phyloP scores from a whole-genome alignment of 208 protist species.

The Acanthamoeba divionensis region DNA sequence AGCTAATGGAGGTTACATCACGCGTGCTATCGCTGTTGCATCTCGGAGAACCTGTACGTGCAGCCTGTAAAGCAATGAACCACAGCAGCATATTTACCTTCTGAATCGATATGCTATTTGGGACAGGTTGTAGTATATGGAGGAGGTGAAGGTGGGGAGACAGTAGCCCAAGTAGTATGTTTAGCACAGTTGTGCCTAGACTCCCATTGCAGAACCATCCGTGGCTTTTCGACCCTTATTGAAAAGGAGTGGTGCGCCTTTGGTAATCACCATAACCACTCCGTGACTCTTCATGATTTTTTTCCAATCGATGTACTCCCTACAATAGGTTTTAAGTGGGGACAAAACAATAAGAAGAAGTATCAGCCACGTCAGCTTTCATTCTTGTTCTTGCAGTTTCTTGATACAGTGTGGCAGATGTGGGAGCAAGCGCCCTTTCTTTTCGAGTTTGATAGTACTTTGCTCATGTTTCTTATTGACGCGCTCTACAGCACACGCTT shows the following conservation, averaged over 20 bases:
- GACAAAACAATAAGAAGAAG: neutral
- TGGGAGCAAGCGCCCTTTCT: constrained; percentile 32
- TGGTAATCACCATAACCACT: constrained; percentile 67
- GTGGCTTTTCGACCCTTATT: constrained; percentile 86
- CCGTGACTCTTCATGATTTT: too few species aligned
- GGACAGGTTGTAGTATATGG: too few species aligned
- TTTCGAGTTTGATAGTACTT: constrained; percentile 13
- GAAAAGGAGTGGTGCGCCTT: constrained; percentile 89
- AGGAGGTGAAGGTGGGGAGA: too few species aligned
- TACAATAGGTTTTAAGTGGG: neutral
- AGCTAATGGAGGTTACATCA: neutral
- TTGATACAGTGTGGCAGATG: constrained; percentile 29
- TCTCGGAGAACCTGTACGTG: neutral
- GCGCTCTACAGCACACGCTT: constrained; percentile 12
- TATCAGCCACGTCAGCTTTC: neutral
- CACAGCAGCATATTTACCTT: too few species aligned
- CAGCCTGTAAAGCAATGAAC: too few species aligned
- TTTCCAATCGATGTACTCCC: neutral
- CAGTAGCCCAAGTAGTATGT: too few species aligned
- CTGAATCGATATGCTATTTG: too few species aligned
- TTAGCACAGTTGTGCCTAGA: constrained; percentile 76
- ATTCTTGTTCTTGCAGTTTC: constrained; percentile 37
- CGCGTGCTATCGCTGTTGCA: neutral
- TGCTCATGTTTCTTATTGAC: constrained; percentile 28
- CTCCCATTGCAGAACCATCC: constrained; percentile 87